Evolutionary conservation across 371 early-diverging fungal species (phyloP).

Genomic region (Mortierella sp.): DNA sequence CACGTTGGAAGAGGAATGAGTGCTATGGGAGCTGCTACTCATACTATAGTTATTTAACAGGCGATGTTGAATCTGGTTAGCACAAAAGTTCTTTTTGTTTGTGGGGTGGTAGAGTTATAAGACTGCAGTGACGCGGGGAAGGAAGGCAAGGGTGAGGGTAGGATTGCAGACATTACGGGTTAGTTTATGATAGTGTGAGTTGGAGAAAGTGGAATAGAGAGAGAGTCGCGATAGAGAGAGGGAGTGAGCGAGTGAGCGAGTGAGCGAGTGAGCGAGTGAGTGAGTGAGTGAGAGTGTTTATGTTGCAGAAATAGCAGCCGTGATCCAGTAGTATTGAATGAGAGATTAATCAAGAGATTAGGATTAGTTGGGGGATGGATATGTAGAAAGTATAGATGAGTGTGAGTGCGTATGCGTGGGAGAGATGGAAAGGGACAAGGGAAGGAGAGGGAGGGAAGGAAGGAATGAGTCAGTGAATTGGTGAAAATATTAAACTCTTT

Average conservation of each 20-base stretch:
- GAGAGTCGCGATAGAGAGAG: background rate
- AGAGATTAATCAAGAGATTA: no score
- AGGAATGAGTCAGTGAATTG: background rate
- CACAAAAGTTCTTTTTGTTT: background rate
- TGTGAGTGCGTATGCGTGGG: no score
- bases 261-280: no score
- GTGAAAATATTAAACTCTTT: no score
- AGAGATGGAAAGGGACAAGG: background rate
- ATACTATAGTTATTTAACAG: slow-evolving; percentile 13
- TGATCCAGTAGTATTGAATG: no score
- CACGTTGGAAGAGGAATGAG: slow-evolving; percentile 65
- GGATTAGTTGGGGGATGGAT: no score
- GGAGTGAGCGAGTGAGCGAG: no score
- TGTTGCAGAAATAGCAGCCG: no score
- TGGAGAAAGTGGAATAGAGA: no score
- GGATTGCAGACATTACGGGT: no score
- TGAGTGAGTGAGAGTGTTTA: no score
- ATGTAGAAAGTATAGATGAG: no score
- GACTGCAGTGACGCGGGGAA: background rate
- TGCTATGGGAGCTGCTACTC: slow-evolving; percentile 56
- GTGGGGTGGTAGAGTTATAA: background rate
- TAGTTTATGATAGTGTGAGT: background rate
- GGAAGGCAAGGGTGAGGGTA: background rate
- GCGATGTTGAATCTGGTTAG: background rate
- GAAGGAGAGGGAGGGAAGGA: background rate